Percentiles rank a stretch among this genome's conserved stretches.
Evolutionary conservation across 2,329 filamentous ascomycete species (phyloP).

Genomic region (Mycosphaerella arachidis): DNA sequence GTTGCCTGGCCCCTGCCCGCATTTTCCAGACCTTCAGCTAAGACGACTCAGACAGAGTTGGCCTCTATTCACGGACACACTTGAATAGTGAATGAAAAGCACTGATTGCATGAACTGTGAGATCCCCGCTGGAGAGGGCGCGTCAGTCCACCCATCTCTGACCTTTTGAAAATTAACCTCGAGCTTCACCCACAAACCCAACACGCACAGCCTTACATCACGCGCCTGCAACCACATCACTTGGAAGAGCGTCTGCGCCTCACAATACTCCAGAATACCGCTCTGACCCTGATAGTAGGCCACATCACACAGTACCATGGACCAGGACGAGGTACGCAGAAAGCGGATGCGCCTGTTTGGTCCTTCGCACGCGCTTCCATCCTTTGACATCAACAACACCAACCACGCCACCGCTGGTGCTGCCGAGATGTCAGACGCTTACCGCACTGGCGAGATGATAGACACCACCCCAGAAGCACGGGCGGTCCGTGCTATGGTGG

Average conservation of each 20-base stretch:
- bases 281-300: background rate
- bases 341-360: slow-evolving; percentile 7
- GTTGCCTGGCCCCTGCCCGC: background rate
- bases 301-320: slow-evolving; percentile 1
- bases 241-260: background rate
- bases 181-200: background rate
- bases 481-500: background rate
- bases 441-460: background rate
- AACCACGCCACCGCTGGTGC: background rate
- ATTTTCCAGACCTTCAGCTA: background rate
- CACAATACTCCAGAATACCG: background rate
- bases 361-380: background rate
- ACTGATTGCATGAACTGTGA: background rate
- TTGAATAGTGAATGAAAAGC: background rate
- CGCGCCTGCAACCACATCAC: background rate
- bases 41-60: background rate
- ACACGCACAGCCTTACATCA: background rate
- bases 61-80: background rate
- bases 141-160: background rate
- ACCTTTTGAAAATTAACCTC: background rate
- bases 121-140: background rate
- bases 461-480: background rate
- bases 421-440: background rate
- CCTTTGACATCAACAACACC: slow-evolving; percentile 1
- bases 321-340: slow-evolving; percentile 3